Evolutionary conservation across 768 basidiomycete species (phyloP), one percentile per base, ranked within the genome.

Genomic region (Rhodotorula kratochvilovae): DNA sequence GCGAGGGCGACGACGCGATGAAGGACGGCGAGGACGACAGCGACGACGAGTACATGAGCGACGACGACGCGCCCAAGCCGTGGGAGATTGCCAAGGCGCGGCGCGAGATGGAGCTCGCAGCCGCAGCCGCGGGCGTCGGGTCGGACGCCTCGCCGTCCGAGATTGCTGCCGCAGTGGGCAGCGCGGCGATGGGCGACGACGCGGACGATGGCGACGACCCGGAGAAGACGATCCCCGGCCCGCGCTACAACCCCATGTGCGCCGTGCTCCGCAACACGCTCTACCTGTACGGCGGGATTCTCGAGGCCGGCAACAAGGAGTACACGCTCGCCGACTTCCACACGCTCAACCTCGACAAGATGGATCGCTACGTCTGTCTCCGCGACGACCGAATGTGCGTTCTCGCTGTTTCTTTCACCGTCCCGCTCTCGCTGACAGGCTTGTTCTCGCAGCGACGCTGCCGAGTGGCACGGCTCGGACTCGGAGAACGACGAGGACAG

Each of bases 231-330:
- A 81, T 82, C 2, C 93, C 92, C 0, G 82, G 88, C 27, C 84
- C 87, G 2, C 84, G 91, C 15, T 94, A 93, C 80, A 95, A 94
- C 76, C 85, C 90, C 8, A 93, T 95, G 91, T 82, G 93, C 13
- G 87, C 91, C 0, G 87, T 93, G 13, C 83, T 91, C 54, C 85
- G 87, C 31, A 94, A 92, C 78, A 91, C 89, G 0, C 82, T 95
- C 2, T 94, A 90, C 80, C 88, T 94, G 90, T 94, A 94, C 76
- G 91, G 92, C 17, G 92, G 92, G 0, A 94, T 94, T 27, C 89
- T 87, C 75, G 93, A 95, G 80, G 84, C 86, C 25, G 89, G 90
- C 0, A 84, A 89, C 21, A 85, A 86, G 33, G 92, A 96, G 80
- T 92, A 90, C 74, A 94, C 92, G 0, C 82, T 96, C 12, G 91